These are phyloP conservation scores for Brasenia schreberi DNA, from an alignment of 164 flowering plant genomes.

Conservation along the genomic window DNA sequence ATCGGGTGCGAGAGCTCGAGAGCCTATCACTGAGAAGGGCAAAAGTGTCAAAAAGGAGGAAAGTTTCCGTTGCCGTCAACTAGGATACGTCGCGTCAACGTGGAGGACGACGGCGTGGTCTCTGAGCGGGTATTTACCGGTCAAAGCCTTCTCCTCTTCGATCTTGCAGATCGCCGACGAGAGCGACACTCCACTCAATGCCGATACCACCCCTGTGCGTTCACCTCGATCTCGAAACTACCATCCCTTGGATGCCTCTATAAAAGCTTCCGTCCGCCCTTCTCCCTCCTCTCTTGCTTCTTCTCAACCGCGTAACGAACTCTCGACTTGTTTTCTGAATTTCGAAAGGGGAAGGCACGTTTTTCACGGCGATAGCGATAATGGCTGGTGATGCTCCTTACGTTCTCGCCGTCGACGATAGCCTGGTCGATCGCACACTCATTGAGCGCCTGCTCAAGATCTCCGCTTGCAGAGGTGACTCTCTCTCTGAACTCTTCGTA, in stretches of 20 bases:
- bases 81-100: background rate
- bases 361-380: background rate
- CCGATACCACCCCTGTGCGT: background rate
- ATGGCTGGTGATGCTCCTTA: conserved; percentile 15
- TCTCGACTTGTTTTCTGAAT: background rate
- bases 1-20: background rate
- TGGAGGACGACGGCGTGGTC: background rate
- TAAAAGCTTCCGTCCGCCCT: background rate
- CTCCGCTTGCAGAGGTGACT: conserved; percentile 58
- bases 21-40: no score
- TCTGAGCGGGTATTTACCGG: background rate
- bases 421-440: conserved; percentile 76
- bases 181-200: background rate
- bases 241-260: background rate
- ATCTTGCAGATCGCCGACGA: background rate
- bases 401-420: conserved; percentile 93
- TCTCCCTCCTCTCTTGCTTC: background rate
- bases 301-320: no score
- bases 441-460: conserved; percentile 75
- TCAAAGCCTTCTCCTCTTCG: background rate
- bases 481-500: no score
- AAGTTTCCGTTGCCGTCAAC: background rate
- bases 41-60: background rate
- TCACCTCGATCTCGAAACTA: background rate
- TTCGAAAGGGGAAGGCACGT: background rate